Base-by-base conservation (phyloP, 257 asterid species). In the Nicotiana noctiflora region DNA sequence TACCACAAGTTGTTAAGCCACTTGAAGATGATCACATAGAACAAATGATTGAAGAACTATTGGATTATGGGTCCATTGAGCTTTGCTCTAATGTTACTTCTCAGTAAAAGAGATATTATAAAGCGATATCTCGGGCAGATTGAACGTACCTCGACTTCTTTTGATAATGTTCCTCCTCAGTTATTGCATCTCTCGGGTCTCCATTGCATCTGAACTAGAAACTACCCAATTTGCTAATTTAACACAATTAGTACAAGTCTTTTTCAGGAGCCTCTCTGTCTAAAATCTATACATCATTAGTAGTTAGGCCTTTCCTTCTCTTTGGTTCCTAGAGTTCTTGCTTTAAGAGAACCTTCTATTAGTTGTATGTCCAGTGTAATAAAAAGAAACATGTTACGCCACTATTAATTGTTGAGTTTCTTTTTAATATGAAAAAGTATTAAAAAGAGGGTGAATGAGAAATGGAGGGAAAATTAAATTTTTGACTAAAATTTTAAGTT, bases 41-140 rank as follows among this genome's bases (percentile, higher is more conserved):
- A 83, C 96, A 93, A 86, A 93, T 93, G 98, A 94, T 94, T 82
- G 90, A 91, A 75, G 98, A 94, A 87, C 76, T 94, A 88, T 89
- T 94, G 75, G 90, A 94, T 80, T 90, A 89, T 80, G 90, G 92
- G 10, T 88, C 98, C 0, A 59, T 94, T 66, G 98, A 94, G 86
- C 88, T 94, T 61, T 89, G 86, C 80, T 84, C 90, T 63, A 87
- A 68, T 49, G 66, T 82, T 84, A 64, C 87, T 19, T 76, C 84
- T 53, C 84, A 63, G 8, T 49, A 72, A 46, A 44, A 3, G 46
- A 8, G 5, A n/a, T 8, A 17, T 12, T 6, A 4, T 18, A 56
- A 59, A n/a, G 65, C 11, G 2, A 2, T 19, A 3, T 4, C 1
- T 21, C 2, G 18, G n/a, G 2, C 6, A 0, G 8, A 8, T 66